These are phyloP conservation scores for Spatholobus suberectus DNA, from an alignment of 306 rosid species.

Conservation along the genomic window DNA sequence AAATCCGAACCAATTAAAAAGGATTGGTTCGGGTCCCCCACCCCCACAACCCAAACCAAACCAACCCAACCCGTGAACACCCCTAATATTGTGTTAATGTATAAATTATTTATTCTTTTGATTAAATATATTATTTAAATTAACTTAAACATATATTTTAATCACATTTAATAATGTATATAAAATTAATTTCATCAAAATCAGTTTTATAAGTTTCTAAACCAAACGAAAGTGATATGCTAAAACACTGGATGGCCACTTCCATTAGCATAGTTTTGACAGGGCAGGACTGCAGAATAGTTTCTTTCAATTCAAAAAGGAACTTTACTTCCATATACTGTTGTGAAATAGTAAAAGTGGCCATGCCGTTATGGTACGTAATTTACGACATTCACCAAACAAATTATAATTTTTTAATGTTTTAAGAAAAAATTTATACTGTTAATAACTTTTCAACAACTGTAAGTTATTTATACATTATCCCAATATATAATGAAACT, in stretches of 20 bases:
- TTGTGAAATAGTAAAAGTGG: not conserved
- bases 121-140: not conserved
- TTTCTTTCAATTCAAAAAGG: conserved; percentile 16
- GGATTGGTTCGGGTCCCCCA: too few relatives aligned
- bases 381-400: conserved; percentile 24
- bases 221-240: not conserved
- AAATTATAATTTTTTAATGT: not conserved
- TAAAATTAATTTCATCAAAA: not conserved
- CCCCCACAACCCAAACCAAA: too few relatives aligned
- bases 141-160: not conserved
- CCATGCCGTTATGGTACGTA: not conserved
- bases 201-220: not conserved
- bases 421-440: not conserved
- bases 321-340: not conserved
- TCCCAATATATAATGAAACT: not conserved
- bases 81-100: too few relatives aligned
- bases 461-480: not conserved
- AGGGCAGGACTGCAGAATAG: not conserved
- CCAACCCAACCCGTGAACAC: too few relatives aligned
- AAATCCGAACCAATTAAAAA: too few relatives aligned
- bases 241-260: not conserved
- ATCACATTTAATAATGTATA: not conserved
- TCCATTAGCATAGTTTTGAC: not conserved
- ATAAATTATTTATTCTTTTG: too few relatives aligned
- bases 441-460: conserved; percentile 3